Conservation (phyloP, 805 yeast species). For the Blastobotrys chiropterorum region DNA sequence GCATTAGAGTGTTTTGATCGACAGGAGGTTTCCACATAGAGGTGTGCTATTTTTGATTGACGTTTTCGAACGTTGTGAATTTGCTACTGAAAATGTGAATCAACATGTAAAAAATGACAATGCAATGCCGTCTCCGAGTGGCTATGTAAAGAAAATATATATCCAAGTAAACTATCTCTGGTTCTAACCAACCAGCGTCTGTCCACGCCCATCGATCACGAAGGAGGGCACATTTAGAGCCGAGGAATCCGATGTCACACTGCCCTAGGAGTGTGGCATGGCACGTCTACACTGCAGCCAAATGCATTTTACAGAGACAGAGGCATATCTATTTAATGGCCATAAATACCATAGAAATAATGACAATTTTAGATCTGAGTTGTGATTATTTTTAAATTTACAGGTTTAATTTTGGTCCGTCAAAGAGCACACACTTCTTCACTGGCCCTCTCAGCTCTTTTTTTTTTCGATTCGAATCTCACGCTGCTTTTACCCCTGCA, state of each 20-base stretch:
- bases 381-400: too few species aligned
- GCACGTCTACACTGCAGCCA: not conserved
- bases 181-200: too few species aligned
- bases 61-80: not conserved
- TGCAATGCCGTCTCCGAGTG: too few species aligned
- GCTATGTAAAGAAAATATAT: too few species aligned
- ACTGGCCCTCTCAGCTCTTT: not conserved
- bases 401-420: not conserved
- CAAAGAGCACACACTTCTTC: not conserved
- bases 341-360: too few species aligned
- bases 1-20: not conserved
- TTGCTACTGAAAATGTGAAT: not conserved
- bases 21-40: not conserved
- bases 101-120: too few species aligned
- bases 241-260: not conserved
- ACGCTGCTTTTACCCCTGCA: not conserved
- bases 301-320: too few species aligned
- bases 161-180: too few species aligned
- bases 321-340: too few species aligned
- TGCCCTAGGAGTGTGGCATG: not conserved
- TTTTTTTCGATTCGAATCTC: not conserved
- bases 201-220: too few species aligned
- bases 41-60: not conserved
- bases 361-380: too few species aligned
- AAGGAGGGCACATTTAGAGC: too few species aligned